These are phyloP conservation scores for Pochonia chlamydosporia DNA, from an alignment of 2,329 filamentous ascomycete species.

Conservation along the genomic window DNA sequence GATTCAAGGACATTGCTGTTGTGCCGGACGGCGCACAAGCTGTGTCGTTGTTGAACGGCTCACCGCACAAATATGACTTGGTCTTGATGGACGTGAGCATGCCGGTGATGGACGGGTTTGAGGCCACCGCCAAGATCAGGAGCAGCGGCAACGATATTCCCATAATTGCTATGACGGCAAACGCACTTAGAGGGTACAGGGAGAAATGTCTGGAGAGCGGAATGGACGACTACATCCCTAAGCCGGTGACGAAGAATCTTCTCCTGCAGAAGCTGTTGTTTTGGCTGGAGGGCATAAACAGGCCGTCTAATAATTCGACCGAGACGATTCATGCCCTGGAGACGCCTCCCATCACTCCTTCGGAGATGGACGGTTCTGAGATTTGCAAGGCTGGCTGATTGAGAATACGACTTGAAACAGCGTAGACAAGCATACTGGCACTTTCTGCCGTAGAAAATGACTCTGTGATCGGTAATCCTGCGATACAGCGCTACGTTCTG, in stretches of 20 bases:
- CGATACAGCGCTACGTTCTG: no score
- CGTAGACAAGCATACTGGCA: no score
- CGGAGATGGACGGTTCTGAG: background rate
- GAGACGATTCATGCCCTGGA: background rate
- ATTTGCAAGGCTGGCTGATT: background rate
- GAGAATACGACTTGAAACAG: no score
- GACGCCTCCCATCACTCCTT: background rate
- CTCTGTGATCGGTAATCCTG: no score
- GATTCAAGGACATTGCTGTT: conserved; percentile 11
- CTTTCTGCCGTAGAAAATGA: no score
- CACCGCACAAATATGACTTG: conserved; percentile 12
- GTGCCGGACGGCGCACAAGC: conserved; percentile 22
- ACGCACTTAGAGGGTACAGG: conserved; percentile 48
- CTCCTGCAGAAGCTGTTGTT: conserved; percentile 20
- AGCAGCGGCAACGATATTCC: conserved; percentile 44
- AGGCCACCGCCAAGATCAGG: conserved; percentile 25
- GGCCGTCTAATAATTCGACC: conserved; percentile 7
- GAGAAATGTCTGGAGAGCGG: conserved; percentile 47
- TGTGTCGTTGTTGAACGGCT: conserved; percentile 13
- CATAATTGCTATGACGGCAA: conserved; percentile 48
- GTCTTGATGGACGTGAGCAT: conserved; percentile 43
- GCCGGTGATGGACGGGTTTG: conserved; percentile 46
- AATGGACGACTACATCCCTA: conserved; percentile 51
- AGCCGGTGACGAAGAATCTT: conserved; percentile 39
- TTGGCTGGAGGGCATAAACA: conserved; percentile 5